Base-by-base conservation (phyloP, 78 protist genomes). In the Dictyostelium citrinum region DNA sequence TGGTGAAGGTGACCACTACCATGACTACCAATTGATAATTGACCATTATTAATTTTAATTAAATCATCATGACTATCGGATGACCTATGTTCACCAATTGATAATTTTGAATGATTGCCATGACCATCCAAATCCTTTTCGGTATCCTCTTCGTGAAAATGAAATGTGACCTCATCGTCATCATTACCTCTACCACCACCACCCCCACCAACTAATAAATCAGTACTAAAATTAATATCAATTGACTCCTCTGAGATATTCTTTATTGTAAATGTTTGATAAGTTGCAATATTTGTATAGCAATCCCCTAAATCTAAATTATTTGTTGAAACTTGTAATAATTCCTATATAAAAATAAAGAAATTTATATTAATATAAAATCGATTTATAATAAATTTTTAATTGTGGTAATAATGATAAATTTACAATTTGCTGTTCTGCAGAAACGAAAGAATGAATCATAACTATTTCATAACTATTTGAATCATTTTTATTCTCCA, bases 281-380 rank as follows among this genome's bases (percentile, higher is more conserved):
- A 64, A 20, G 74, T 46, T 22, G 95, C 55, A 20, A 64, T 41
- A 49, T 49, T 70, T 7, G 83, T 79, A 76, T 93, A 95, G 70
- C 95, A 93, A 46, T 95, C 97, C 14, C 97, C 97, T 29, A 95
- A 74, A 74, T 95, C 97, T 1, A 95, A 60, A 16, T 41, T 17
- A 49, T 75, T 81, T 2, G 75, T 86, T 51, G 86, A 86, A 39
- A 75, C 75, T 58, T 91, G 90, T 43, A 75, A 27, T 39, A 95
- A 75, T 61, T 88, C 92, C 95, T 90, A 17, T 37, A 8, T 33
- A 70, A 31, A 43, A 70, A 45, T 46, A n/a, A 61, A n/a, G 14
- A 55, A 10, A 27, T n/a, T n/a, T n/a, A n/a, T n/a, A n/a, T n/a
- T n/a, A n/a, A n/a, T n/a, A n/a, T n/a, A n/a, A n/a, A n/a, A n/a